A percentile compares a stretch with the other conserved stretches of the same genome.
These are phyloP conservation scores for Athelia sp. DNA, from an alignment of 1,284 basidiomycete species.

Conservation along the genomic window DNA sequence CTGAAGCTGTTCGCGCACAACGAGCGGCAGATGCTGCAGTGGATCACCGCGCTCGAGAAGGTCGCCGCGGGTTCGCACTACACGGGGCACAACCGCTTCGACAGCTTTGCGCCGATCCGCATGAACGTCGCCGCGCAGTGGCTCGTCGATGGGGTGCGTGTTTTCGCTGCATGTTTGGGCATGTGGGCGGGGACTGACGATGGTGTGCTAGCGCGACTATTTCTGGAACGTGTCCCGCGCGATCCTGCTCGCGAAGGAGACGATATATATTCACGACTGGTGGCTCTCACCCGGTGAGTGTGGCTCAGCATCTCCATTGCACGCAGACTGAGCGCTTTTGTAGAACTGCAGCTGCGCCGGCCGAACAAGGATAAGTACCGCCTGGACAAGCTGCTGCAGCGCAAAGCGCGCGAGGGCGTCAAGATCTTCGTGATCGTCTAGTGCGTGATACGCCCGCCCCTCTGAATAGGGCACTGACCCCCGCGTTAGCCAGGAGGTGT, in stretches of 20 bases:
- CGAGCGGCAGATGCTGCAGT: conserved; percentile 97
- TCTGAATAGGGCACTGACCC: conserved; percentile 5
- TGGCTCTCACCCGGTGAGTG: conserved; percentile 80
- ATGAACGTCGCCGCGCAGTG: conserved; percentile 94
- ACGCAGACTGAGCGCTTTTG: conserved; percentile 14
- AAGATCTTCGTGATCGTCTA: conserved; percentile 97
- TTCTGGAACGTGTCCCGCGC: conserved; percentile 98
- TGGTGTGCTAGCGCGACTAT: conserved; percentile 93
- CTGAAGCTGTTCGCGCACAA: conserved; percentile 88
- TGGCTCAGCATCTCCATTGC: conserved; percentile 3
- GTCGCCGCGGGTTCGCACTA: conserved; percentile 79
- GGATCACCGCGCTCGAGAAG: conserved; percentile 90
- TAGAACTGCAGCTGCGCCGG: conserved; percentile 81
- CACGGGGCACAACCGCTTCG: conserved; percentile 82
- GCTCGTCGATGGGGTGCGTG: conserved; percentile 93
- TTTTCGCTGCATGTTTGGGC: neutral
- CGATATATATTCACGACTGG: conserved; percentile 94
- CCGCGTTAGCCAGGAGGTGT: conserved; percentile 82
- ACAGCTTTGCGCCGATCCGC: conserved; percentile 92
- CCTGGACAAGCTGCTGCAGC: conserved; percentile 82
- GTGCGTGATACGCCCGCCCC: conserved; percentile 34
- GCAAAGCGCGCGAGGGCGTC: conserved; percentile 94
- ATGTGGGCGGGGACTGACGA: too few species aligned
- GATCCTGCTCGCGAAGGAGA: conserved; percentile 85
- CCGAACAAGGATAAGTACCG: conserved; percentile 86